Percentiles rank a stretch among this genome's conserved stretches.
phyloP scores from a whole-genome alignment of 352 stramenopile genomes.

The Globisporangium nunn region DNA sequence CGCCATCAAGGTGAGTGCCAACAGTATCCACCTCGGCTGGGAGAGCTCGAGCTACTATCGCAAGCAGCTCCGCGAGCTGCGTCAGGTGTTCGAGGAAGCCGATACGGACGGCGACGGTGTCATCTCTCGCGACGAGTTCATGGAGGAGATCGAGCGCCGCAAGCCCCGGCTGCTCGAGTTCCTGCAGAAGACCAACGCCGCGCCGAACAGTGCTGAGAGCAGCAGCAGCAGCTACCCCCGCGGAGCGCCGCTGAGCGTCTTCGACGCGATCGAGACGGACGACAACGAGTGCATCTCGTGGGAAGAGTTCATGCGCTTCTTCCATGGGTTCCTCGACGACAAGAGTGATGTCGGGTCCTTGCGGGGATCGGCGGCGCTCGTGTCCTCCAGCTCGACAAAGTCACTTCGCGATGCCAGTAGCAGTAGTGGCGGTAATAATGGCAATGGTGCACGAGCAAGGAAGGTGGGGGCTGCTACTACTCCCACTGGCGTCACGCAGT shows the following conservation, averaged over 20 bases:
- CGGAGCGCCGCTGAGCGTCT: slow-evolving; percentile 54
- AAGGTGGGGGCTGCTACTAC: slow-evolving; percentile 3
- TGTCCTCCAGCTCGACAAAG: slow-evolving; percentile 6
- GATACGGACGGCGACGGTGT: slow-evolving; percentile 65
- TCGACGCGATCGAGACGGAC: slow-evolving; percentile 87
- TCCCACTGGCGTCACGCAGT: slow-evolving; percentile 16
- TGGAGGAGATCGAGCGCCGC: slow-evolving; percentile 76
- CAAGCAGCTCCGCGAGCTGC: slow-evolving; percentile 60
- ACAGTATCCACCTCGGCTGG: slow-evolving; percentile 76
- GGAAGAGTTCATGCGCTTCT: slow-evolving; percentile 79
- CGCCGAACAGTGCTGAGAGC: background rate
- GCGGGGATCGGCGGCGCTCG: background rate
- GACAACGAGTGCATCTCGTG: slow-evolving; percentile 86
- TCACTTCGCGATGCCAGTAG: slow-evolving; percentile 4
- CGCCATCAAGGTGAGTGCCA: slow-evolving; percentile 47
- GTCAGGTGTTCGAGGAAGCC: slow-evolving; percentile 74
- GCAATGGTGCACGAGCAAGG: background rate
- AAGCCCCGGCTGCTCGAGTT: slow-evolving; percentile 73
- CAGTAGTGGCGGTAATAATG: background rate
- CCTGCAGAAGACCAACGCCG: slow-evolving; percentile 46
- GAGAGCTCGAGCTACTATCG: slow-evolving; percentile 63
- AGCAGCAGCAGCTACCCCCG: too few relatives aligned
- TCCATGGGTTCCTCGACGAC: slow-evolving; percentile 52
- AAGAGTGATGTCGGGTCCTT: slow-evolving; percentile 17
- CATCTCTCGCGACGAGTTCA: slow-evolving; percentile 81